These are phyloP conservation scores for Naganishia vishniacii DNA, from an alignment of 768 basidiomycete species.

Conservation along the genomic window DNA sequence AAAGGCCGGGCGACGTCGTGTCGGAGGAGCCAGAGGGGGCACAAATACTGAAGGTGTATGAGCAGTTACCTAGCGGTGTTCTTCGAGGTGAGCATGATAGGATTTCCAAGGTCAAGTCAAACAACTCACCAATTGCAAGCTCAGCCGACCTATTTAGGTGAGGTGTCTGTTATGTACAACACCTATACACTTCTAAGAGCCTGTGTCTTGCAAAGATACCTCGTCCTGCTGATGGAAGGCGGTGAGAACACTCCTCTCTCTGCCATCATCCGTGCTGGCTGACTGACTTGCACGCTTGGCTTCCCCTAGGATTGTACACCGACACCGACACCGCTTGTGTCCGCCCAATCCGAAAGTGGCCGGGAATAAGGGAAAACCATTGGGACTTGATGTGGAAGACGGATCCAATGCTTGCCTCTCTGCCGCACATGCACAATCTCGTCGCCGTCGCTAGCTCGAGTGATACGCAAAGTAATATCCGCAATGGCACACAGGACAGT, in stretches of 20 bases:
- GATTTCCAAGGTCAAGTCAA: neutral
- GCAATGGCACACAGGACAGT: too few species aligned
- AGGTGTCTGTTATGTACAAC: too few species aligned
- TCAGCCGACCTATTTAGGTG: constrained; percentile 21
- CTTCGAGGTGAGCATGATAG: constrained; percentile 28
- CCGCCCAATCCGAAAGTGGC: constrained; percentile 31
- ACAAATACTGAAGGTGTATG: constrained; percentile 26
- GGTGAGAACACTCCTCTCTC: constrained; percentile 25
- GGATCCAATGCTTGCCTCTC: neutral
- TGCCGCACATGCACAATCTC: neutral
- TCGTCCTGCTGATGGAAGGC: constrained; percentile 35
- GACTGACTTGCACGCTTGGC: neutral
- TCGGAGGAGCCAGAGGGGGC: constrained; percentile 7
- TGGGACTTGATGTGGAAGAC: neutral
- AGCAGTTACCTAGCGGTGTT: constrained; percentile 22
- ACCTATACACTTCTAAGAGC: too few species aligned
- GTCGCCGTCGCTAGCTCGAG: too few species aligned
- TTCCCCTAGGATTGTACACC: constrained; percentile 30
- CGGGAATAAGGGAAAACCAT: constrained; percentile 8
- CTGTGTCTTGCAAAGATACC: too few species aligned
- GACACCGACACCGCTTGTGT: constrained; percentile 38
- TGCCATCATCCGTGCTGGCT: neutral
- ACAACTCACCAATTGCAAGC: neutral
- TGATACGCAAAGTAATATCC: too few species aligned
- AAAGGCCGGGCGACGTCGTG: too few species aligned